A percentile compares a stretch with the other conserved stretches of the same genome.
Conservation (phyloP, 78 protist genomes). For the Neovahlkampfia damariscottae region DNA sequence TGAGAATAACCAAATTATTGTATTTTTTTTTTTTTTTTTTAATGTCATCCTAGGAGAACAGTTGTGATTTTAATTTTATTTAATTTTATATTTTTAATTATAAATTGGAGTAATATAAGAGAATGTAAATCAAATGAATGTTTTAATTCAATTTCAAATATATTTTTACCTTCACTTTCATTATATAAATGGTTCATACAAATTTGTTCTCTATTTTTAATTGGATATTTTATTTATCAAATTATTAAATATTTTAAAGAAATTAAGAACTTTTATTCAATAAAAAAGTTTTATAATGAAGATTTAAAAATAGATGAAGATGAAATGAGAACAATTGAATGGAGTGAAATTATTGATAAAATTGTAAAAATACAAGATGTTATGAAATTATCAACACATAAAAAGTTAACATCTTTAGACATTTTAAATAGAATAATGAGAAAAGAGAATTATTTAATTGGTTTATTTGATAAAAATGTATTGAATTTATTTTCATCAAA, state of each 20-base stretch:
- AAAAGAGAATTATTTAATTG: constrained; percentile 61
- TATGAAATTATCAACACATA: not conserved
- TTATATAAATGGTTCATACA: no score
- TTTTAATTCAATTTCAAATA: no score
- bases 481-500: constrained; percentile 8
- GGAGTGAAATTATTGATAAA: not conserved
- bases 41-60: no score
- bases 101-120: no score
- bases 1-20: no score
- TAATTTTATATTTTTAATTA: no score
- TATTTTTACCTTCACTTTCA: no score
- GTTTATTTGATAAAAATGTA: constrained; percentile 39
- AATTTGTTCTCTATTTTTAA: no score
- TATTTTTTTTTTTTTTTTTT: no score
- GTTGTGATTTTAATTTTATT: no score
- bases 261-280: not conserved
- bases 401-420: constrained; percentile 28
- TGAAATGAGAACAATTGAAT: not conserved
- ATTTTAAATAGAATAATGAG: constrained; percentile 67
- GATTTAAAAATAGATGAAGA: not conserved
- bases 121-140: no score
- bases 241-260: not conserved
- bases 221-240: no score
- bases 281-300: not conserved
- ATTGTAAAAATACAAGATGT: not conserved